Evolutionary conservation across 2,329 filamentous ascomycete species (phyloP), one percentile per base, ranked within the genome.

Genomic region (Canariomyces notabilis): DNA sequence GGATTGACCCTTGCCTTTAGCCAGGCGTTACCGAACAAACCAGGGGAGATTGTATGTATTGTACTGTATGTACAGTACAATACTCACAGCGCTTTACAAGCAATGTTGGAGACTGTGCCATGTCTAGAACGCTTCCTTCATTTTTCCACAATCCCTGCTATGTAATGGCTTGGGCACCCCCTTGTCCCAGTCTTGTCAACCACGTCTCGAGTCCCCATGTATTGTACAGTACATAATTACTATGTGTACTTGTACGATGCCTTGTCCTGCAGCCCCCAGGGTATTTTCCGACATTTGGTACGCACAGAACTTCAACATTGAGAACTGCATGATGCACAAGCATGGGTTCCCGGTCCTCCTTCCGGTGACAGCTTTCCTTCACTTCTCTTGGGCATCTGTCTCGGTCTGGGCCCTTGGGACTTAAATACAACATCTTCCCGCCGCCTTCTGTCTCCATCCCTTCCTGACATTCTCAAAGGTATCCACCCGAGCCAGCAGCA

Each of bases 391-490:
- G 32, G 43, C 35, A 15, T 14, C 26, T 34, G 40, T 49, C 46
- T 38, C 21, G 36, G 46, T 47, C 42, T 31, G 40, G 50, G 52
- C 40, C 23, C 40, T 12, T 41, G 21, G 44, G 42, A 51, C 46
- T 58, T 60, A 58, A 59, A 60, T 59, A 57, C 51, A 57, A 55
- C 48, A 12, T 50, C 49, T 50, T 50, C 53, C 56, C 56, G 48
- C 48, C 37, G 9, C 33, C 34, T 34, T 22, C 26, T 6, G 34
- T 15, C 43, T 33, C 11, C 44, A n/a, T n/a, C 37, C 7, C 23
- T 42, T 48, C 32, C 44, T 40, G 26, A 32, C 42, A 34, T 38
- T 33, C 40, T 39, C 44, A 48, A 42, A 37, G 34, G 42, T 42
- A 33, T 26, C 18, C 36, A 40, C 38, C 33, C 23, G 22, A 36